Evolutionary conservation across 2,329 filamentous ascomycete genomes (phyloP).

Genomic region (Fusarium circinatum): DNA sequence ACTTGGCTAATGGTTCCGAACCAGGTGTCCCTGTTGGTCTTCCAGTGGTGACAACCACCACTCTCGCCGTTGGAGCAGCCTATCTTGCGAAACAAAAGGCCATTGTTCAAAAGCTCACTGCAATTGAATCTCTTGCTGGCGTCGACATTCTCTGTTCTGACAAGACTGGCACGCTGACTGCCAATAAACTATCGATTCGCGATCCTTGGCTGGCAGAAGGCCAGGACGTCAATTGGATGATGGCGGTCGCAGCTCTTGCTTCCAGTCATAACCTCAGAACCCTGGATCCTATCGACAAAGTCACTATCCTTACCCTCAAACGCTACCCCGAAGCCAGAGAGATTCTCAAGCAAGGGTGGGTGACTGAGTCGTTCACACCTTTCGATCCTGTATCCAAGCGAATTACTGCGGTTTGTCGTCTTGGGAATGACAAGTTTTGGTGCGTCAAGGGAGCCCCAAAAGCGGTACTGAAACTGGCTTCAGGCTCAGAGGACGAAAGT

Average conservation of each 20-base stretch:
- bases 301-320: conserved; percentile 29
- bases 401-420: conserved; percentile 25
- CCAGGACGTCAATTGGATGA: conserved; percentile 32
- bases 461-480: conserved; percentile 8
- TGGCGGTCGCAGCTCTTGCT: conserved; percentile 27
- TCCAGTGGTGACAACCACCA: conserved; percentile 27
- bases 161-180: conserved; percentile 22
- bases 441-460: conserved; percentile 20
- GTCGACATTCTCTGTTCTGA: conserved; percentile 30
- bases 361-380: conserved; percentile 15
- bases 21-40: conserved; percentile 19
- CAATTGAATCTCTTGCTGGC: conserved; percentile 20
- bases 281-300: conserved; percentile 17
- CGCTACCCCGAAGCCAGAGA: conserved; percentile 23
- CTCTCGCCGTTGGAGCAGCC: conserved; percentile 23
- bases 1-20: too few species aligned
- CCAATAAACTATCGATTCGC: conserved; percentile 21
- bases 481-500: conserved; percentile 3
- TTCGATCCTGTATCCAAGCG: conserved; percentile 26
- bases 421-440: not conserved
- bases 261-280: conserved; percentile 13
- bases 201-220: conserved; percentile 26
- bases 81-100: conserved; percentile 28
- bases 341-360: conserved; percentile 22
- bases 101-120: conserved; percentile 12